Evolutionary conservation across 192 early-diverging fungal species (phyloP).

Genomic region (Chytriomyces sp.): DNA sequence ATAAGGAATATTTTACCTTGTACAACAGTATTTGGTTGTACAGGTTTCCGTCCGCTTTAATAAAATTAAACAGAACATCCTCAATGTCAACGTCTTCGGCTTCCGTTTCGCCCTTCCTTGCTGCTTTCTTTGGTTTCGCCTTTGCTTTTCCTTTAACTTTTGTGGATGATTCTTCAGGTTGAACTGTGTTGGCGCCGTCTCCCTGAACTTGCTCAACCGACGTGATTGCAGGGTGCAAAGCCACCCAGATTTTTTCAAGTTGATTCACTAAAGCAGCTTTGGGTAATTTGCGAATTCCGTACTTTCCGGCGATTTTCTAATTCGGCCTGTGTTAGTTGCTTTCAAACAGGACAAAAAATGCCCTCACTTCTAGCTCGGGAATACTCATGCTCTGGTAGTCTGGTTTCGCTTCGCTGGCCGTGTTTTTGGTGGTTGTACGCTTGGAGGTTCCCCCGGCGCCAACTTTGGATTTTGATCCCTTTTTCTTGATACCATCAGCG

Average conservation of each 20-base stretch:
- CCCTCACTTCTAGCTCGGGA: neutral
- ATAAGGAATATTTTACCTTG: conserved; percentile 6
- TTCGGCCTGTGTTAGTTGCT: neutral
- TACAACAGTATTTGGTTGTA: conserved; percentile 3
- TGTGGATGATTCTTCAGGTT: neutral
- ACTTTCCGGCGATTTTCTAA: conserved; percentile 14
- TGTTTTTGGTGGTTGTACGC: neutral
- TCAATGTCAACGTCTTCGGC: neutral
- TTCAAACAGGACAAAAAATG: neutral
- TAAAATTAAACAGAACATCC: neutral
- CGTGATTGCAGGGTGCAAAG: conserved; percentile 3
- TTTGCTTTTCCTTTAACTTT: neutral
- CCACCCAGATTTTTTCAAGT: conserved; percentile 20
- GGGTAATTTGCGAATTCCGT: conserved; percentile 18
- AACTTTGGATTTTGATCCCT: neutral
- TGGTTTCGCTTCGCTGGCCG: neutral
- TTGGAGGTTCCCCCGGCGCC: neutral
- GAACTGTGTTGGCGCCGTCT: neutral
- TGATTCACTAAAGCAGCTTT: conserved; percentile 9
- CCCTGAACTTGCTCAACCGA: neutral
- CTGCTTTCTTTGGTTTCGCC: neutral
- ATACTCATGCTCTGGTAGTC: conserved; percentile 6
- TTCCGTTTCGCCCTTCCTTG: neutral
- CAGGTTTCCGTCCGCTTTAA: neutral
- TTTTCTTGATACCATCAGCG: neutral